Conservation (phyloP, 2,329 filamentous ascomycete genomes). For the Epichloe coenophiala region DNA sequence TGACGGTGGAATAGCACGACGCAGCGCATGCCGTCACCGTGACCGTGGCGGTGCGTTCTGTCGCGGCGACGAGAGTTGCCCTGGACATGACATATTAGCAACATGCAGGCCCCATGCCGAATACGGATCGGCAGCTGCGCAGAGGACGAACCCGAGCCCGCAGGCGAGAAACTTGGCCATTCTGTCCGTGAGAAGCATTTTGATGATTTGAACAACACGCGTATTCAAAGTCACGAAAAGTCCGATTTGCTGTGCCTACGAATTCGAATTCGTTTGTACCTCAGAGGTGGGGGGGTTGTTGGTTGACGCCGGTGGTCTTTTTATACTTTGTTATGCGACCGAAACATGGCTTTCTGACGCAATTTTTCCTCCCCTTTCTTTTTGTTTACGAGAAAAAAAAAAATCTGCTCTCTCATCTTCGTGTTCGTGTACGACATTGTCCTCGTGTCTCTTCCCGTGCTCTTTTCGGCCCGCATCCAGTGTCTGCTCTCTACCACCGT, state of each 20-base stretch:
- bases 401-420: not conserved
- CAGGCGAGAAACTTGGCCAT: not conserved
- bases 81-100: conserved; percentile 6
- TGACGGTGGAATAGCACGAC: conserved; percentile 10
- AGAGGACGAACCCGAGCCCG: not conserved
- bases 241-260: too few relatives aligned
- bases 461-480: not conserved
- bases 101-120: fast-evolving
- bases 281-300: too few relatives aligned
- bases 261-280: too few relatives aligned
- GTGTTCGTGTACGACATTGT: not conserved
- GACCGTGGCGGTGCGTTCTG: conserved; percentile 11
- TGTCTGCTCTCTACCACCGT: not conserved
- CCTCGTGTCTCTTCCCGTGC: not conserved
- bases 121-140: too few relatives aligned
- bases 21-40: conserved; percentile 20
- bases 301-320: too few relatives aligned
- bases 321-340: too few relatives aligned
- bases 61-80: conserved; percentile 12
- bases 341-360: too few relatives aligned
- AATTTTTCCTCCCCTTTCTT: too few relatives aligned
- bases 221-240: too few relatives aligned
- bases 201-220: not conserved
- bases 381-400: not conserved
- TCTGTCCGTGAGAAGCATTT: not conserved